Conservation (phyloP, 331 rosid species). For the Stylosanthes scabra region DNA sequence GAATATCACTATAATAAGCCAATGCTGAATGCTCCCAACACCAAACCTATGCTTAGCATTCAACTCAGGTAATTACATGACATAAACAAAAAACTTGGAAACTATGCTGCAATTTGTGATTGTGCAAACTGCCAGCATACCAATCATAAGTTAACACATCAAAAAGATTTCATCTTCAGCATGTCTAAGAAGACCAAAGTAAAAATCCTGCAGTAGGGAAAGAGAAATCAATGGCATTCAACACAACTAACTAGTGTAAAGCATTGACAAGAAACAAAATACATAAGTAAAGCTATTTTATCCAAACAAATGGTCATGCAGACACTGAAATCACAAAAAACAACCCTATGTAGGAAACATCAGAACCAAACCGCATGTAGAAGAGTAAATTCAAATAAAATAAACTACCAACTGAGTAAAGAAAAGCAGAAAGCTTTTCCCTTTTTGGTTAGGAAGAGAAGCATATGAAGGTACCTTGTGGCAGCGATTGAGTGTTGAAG, state of each 20-base stretch:
- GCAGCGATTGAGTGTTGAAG: background rate
- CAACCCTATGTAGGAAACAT: background rate
- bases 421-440: background rate
- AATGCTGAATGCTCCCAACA: slow-evolving; percentile 45
- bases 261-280: background rate
- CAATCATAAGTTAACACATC: background rate
- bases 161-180: slow-evolving; percentile 3
- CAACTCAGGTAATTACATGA: slow-evolving; percentile 21
- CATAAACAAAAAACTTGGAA: slow-evolving; percentile 5
- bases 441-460: background rate
- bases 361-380: background rate
- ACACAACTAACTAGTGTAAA: background rate
- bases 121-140: background rate
- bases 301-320: background rate
- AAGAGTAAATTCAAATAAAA: slow-evolving; percentile 1
- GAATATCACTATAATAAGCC: slow-evolving; percentile 43
- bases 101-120: slow-evolving; percentile 18
- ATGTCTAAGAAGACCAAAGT: slow-evolving; percentile 7
- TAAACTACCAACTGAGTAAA: background rate
- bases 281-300: background rate
- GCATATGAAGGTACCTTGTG: background rate
- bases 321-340: background rate
- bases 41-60: slow-evolving; percentile 39
- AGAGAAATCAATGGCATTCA: background rate
- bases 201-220: slow-evolving; percentile 5